These are phyloP conservation scores for Hymenoscyphus occultus DNA, from an alignment of 2,329 filamentous ascomycete genomes.

Conservation along the genomic window DNA sequence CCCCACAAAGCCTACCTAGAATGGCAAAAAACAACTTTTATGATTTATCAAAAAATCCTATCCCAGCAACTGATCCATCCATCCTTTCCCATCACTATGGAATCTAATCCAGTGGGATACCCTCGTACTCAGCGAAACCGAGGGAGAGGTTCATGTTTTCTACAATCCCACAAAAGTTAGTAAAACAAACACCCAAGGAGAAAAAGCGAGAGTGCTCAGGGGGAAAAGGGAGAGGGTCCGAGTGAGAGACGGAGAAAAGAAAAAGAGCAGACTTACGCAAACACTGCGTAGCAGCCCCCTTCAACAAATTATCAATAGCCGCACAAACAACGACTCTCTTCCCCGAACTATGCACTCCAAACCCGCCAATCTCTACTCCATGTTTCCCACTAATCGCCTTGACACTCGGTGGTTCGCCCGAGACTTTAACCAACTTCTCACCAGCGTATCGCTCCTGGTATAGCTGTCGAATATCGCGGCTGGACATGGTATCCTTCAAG, in stretches of 20 bases:
- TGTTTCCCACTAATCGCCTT: slow-evolving; percentile 83
- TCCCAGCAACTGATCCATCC: background rate
- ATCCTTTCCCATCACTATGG: background rate
- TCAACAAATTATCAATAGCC: slow-evolving; percentile 90
- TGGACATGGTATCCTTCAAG: slow-evolving; percentile 80
- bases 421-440: slow-evolving; percentile 90
- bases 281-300: slow-evolving; percentile 91
- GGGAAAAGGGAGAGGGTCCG: slow-evolving; percentile 2
- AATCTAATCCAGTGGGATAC: slow-evolving; percentile 60
- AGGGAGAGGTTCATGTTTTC: slow-evolving; percentile 95
- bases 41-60: no score
- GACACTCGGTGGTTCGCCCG: slow-evolving; percentile 82
- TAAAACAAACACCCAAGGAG: background rate
- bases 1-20: no score
- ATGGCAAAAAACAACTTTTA: no score
- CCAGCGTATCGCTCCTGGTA: slow-evolving; percentile 96
- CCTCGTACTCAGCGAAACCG: slow-evolving; percentile 84
- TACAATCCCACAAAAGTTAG: slow-evolving; percentile 36
- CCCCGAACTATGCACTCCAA: slow-evolving; percentile 85
- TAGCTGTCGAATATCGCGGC: slow-evolving; percentile 86
- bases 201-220: background rate
- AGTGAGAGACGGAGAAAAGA: background rate
- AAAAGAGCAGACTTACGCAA: slow-evolving; percentile 61
- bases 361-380: slow-evolving; percentile 89
- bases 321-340: slow-evolving; percentile 92